Conservation (phyloP, 2,329 filamentous ascomycete genomes). For the Chalaropsis ovoidea region DNA sequence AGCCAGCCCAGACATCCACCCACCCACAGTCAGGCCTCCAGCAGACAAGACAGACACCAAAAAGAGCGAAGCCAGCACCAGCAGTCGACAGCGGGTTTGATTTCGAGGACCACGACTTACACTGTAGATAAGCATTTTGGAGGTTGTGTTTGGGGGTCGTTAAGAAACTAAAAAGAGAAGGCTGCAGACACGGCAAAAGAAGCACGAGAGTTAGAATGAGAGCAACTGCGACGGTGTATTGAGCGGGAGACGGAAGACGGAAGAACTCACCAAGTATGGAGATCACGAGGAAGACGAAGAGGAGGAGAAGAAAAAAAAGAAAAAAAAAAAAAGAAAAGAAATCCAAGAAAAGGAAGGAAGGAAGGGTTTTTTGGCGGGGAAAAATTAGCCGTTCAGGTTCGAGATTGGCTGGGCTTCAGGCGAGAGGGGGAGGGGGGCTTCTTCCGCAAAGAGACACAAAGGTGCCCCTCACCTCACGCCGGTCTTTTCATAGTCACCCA, state of each 20-base stretch:
- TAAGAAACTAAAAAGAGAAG: constrained; percentile 13
- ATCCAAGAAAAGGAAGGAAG: constrained; percentile 19
- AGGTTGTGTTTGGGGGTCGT: constrained; percentile 30
- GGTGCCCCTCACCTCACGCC: neutral
- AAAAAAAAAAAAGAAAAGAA: constrained; percentile 15
- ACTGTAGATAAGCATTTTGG: constrained; percentile 66
- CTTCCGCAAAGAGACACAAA: constrained; percentile 8
- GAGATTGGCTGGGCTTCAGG: neutral
- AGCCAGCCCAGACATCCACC: neutral
- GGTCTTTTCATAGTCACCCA: neutral
- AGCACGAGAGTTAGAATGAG: neutral
- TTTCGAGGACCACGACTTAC: constrained; percentile 36
- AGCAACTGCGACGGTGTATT: neutral
- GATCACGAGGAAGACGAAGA: constrained; percentile 27
- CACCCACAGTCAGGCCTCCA: neutral
- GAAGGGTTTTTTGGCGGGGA: constrained; percentile 21
- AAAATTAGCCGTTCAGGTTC: neutral
- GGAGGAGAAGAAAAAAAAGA: constrained; percentile 27
- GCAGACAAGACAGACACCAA: neutral
- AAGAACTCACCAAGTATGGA: constrained; percentile 21
- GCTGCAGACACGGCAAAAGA: neutral
- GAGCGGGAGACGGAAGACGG: constrained; percentile 12
- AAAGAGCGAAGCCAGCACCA: neutral
- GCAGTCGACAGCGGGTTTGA: neutral
- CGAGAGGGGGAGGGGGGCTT: neutral